Evolutionary conservation across 176 grass and related monocot species (phyloP).

Genomic region (Eleusine coracana): DNA sequence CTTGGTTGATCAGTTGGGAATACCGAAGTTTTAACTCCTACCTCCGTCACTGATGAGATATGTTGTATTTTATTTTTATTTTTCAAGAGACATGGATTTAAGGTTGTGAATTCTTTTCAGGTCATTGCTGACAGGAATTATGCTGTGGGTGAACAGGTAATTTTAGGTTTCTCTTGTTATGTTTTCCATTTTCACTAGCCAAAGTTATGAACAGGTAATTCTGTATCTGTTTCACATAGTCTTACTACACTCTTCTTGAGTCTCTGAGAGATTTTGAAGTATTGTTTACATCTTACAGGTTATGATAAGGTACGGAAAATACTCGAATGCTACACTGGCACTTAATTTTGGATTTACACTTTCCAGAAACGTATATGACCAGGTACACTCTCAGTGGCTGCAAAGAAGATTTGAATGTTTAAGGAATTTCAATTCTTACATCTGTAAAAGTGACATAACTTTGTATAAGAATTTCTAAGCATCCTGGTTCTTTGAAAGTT

Average conservation of each 20-base stretch:
- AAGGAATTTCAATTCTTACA: constrained; percentile 4
- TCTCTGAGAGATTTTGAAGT: constrained; percentile 16
- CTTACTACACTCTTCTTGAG: background rate
- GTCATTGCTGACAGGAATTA: constrained; percentile 70
- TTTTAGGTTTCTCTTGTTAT: constrained; percentile 27
- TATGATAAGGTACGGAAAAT: constrained; percentile 82
- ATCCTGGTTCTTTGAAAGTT: background rate
- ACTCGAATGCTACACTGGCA: constrained; percentile 66
- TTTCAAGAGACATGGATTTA: background rate
- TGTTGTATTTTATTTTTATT: background rate
- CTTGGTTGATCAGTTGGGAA: no score
- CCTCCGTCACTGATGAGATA: background rate
- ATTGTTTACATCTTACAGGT: constrained; percentile 60
- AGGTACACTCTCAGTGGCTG: constrained; percentile 54
- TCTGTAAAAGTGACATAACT: background rate
- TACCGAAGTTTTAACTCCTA: no score
- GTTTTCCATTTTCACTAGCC: background rate
- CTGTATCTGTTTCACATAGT: background rate
- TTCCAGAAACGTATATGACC: constrained; percentile 68
- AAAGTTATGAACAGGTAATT: background rate
- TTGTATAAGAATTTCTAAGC: background rate
- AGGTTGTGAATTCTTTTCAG: constrained; percentile 36
- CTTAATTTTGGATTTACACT: constrained; percentile 89
- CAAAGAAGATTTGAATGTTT: background rate
- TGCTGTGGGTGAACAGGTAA: constrained; percentile 73